These are phyloP conservation scores for Pseudocercospora crystallina DNA, from an alignment of 2,329 filamentous ascomycete species.

Conservation along the genomic window DNA sequence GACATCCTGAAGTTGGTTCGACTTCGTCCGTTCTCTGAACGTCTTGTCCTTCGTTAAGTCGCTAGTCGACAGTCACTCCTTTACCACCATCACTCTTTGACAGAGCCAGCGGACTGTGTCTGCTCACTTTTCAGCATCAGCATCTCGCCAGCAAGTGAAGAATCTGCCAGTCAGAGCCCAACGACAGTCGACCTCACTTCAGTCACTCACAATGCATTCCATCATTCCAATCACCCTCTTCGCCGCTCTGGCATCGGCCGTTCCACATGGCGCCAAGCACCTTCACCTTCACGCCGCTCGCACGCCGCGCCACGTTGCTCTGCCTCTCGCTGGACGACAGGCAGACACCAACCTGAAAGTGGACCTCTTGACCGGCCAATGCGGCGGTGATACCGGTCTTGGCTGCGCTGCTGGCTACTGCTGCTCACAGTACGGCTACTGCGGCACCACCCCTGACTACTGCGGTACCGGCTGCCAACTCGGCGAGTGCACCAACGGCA, in stretches of 20 bases:
- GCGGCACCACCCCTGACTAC: slow-evolving; percentile 22
- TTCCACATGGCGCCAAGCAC: slow-evolving; percentile 17
- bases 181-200: neutral
- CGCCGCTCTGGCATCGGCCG: slow-evolving; percentile 14
- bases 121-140: slow-evolving; percentile 9
- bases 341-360: slow-evolving; percentile 7
- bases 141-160: neutral
- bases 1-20: slow-evolving; percentile 11
- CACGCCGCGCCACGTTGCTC: slow-evolving; percentile 6
- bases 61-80: slow-evolving; percentile 25
- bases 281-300: slow-evolving; percentile 9
- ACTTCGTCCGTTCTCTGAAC: slow-evolving; percentile 14
- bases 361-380: slow-evolving; percentile 20
- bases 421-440: slow-evolving; percentile 29
- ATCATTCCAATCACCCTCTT: slow-evolving; percentile 11
- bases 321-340: slow-evolving; percentile 20
- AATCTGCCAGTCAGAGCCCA: neutral
- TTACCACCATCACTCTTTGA: slow-evolving; percentile 17
- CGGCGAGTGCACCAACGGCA: slow-evolving; percentile 16
- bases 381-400: slow-evolving; percentile 22
- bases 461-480: slow-evolving; percentile 31
- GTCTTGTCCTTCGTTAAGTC: slow-evolving; percentile 17
- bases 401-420: slow-evolving; percentile 23
- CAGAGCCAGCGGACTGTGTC: slow-evolving; percentile 8
- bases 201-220: slow-evolving; percentile 13